Conservation (phyloP, 306 rosid genomes). For the Citrullus amarus region DNA sequence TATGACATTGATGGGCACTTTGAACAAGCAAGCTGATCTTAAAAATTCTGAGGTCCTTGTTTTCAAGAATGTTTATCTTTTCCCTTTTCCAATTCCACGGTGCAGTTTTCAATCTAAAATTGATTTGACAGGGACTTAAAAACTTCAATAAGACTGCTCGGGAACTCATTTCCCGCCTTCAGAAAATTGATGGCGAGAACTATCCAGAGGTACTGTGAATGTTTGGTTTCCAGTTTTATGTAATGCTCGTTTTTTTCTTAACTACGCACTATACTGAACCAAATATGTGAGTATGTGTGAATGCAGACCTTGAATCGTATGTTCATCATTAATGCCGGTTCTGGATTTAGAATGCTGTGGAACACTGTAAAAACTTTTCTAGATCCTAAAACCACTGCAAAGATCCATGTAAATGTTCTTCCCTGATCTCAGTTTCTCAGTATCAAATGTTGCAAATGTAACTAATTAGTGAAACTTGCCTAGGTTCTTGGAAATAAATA, state of each 20-base stretch:
- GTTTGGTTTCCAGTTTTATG: background rate
- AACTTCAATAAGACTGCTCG: conserved; percentile 72
- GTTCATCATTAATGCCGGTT: conserved; percentile 98
- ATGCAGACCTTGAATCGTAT: conserved; percentile 88
- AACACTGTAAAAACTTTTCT: conserved; percentile 84
- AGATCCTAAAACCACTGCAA: conserved; percentile 84
- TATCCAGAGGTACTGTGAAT: conserved; percentile 63
- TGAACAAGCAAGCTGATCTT: background rate
- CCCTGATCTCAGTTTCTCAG: conserved; percentile 9
- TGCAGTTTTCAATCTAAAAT: background rate
- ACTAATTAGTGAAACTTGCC: conserved; percentile 13
- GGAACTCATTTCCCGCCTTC: conserved; percentile 61
- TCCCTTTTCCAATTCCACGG: background rate
- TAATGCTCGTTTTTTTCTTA: background rate
- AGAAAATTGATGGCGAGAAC: conserved; percentile 76
- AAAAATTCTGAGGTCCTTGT: background rate
- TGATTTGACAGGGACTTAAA: conserved; percentile 57
- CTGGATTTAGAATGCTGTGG: conserved; percentile 93
- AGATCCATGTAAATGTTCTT: conserved; percentile 53
- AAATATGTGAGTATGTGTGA: background rate
- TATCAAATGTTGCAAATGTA: conserved; percentile 6
- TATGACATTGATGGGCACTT: background rate
- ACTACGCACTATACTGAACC: background rate
- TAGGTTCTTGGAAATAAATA: conserved; percentile 90
- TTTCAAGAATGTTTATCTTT: background rate